These are phyloP conservation scores for Suhomyces wounanorum DNA, from an alignment of 1,139 yeast species.

Conservation along the genomic window DNA sequence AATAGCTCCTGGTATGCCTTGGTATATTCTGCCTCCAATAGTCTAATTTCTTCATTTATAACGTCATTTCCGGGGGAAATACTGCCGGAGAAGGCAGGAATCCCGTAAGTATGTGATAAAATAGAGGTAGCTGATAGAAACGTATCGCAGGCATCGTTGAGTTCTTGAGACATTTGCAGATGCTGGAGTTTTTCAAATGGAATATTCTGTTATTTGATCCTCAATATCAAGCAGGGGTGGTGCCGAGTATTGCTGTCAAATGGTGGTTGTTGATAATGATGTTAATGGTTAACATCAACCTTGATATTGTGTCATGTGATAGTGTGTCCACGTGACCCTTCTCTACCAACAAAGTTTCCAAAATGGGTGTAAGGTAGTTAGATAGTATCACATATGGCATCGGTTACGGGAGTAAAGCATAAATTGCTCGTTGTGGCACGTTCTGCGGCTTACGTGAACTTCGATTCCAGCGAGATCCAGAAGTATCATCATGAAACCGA, in stretches of 20 bases:
- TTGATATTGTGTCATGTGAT: background rate
- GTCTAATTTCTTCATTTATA: constrained; percentile 10
- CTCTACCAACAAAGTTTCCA: background rate
- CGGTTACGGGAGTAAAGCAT: constrained; percentile 15
- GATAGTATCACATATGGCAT: constrained; percentile 3
- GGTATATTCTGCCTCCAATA: constrained; percentile 27
- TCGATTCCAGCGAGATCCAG: constrained; percentile 20
- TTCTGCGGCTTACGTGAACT: constrained; percentile 20
- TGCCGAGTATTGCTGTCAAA: too few relatives aligned
- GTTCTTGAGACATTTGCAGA: constrained; percentile 12
- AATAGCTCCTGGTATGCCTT: constrained; percentile 24
- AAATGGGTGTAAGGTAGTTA: background rate
- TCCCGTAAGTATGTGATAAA: constrained; percentile 32
- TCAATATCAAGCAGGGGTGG: too few relatives aligned
- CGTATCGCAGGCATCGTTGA: constrained; percentile 25
- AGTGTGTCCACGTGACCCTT: background rate
- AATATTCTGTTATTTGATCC: background rate
- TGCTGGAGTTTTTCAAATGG: background rate
- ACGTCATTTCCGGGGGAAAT: background rate
- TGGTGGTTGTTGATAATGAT: too few relatives aligned
- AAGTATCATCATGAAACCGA: constrained; percentile 23
- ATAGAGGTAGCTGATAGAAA: constrained; percentile 24
- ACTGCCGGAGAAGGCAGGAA: constrained; percentile 19
- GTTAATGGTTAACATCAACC: too few relatives aligned
- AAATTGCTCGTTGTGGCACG: constrained; percentile 22